phyloP scores from a whole-genome alignment of 495 filamentous ascomycete species.

The Chaetomium tenue region DNA sequence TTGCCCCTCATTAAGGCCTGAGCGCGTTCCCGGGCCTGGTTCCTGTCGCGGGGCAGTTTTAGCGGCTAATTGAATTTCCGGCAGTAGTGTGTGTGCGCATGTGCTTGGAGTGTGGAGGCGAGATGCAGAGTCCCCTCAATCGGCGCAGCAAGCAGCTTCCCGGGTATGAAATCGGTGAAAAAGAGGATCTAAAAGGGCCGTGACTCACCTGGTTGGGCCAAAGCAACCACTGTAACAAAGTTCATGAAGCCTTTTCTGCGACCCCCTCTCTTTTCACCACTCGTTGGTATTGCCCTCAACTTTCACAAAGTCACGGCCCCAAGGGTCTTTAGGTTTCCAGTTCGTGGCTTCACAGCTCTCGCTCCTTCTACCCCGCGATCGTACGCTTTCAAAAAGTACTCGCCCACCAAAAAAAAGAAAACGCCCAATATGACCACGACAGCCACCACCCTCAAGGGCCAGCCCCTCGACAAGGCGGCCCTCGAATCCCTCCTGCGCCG shows the following conservation, averaged over 20 bases:
- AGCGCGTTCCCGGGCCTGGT: not conserved
- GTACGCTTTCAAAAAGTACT: slow-evolving; percentile 12
- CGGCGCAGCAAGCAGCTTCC: slow-evolving; percentile 17
- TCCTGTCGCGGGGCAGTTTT: slow-evolving; percentile 25
- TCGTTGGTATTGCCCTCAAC: slow-evolving; percentile 30
- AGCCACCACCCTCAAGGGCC: slow-evolving; percentile 78
- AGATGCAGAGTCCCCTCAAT: slow-evolving; percentile 12
- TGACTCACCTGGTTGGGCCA: slow-evolving; percentile 36
- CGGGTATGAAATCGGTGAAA: slow-evolving; percentile 19
- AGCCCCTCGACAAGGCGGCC: slow-evolving; percentile 74
- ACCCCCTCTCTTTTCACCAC: slow-evolving; percentile 27
- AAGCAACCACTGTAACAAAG: slow-evolving; percentile 13
- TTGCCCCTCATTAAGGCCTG: slow-evolving; percentile 20
- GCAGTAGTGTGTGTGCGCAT: not conserved
- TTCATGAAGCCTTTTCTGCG: slow-evolving; percentile 31
- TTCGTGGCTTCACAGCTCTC: slow-evolving; percentile 22
- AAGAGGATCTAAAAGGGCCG: slow-evolving; percentile 24
- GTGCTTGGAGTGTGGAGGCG: slow-evolving; percentile 14
- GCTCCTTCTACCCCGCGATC: slow-evolving; percentile 25
- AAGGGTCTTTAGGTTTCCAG: slow-evolving; percentile 22
- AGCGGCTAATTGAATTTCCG: slow-evolving; percentile 33
- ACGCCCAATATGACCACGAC: slow-evolving; percentile 42
- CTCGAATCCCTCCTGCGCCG: slow-evolving; percentile 84
- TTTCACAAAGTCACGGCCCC: slow-evolving; percentile 17
- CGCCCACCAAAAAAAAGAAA: slow-evolving; percentile 48